Evolutionary conservation across 2,329 filamentous ascomycete species (phyloP).

Genomic region (Nannizziopsis arthrosporioides): DNA sequence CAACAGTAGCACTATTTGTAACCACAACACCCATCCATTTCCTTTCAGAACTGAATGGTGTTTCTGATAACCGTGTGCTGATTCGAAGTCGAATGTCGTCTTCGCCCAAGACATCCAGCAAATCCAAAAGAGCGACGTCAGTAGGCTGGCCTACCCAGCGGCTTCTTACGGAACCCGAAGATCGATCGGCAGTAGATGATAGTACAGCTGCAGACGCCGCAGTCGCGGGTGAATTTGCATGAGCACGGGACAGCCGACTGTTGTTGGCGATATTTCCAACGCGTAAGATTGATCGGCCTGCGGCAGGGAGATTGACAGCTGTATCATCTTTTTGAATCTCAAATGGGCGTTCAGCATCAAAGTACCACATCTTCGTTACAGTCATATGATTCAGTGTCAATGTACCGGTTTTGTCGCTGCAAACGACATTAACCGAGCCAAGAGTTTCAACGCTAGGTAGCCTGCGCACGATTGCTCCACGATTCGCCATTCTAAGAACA

Average conservation of each 20-base stretch:
- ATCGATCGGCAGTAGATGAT: constrained; percentile 62
- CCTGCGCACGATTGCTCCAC: constrained; percentile 87
- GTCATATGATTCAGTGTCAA: constrained; percentile 98
- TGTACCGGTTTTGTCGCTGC: constrained; percentile 95
- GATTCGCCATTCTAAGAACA: constrained; percentile 88
- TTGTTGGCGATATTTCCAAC: constrained; percentile 98
- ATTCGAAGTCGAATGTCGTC: constrained; percentile 81
- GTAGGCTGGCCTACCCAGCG: constrained; percentile 96
- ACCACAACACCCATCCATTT: constrained; percentile 99
- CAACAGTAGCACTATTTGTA: constrained; percentile 37
- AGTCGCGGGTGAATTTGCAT: constrained; percentile 58
- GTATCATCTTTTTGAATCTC: constrained; percentile 46
- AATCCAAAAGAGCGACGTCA: constrained; percentile 90
- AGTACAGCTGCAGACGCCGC: constrained; percentile 64
- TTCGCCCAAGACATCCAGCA: constrained; percentile 81
- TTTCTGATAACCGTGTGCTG: constrained; percentile 70
- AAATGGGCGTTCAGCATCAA: constrained; percentile 52
- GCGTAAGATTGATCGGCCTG: constrained; percentile 67
- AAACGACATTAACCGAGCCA: constrained; percentile 98
- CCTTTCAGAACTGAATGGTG: constrained; percentile 89
- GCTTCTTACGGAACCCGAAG: constrained; percentile 57
- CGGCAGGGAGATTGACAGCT: constrained; percentile 52
- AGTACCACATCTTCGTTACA: constrained; percentile 91
- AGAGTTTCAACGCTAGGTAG: constrained; percentile 95
- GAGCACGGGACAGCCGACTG: constrained; percentile 62